Evolutionary conservation across 2,329 filamentous ascomycete species (phyloP).

Genomic region (Paraphaeosphaeria minitans): DNA sequence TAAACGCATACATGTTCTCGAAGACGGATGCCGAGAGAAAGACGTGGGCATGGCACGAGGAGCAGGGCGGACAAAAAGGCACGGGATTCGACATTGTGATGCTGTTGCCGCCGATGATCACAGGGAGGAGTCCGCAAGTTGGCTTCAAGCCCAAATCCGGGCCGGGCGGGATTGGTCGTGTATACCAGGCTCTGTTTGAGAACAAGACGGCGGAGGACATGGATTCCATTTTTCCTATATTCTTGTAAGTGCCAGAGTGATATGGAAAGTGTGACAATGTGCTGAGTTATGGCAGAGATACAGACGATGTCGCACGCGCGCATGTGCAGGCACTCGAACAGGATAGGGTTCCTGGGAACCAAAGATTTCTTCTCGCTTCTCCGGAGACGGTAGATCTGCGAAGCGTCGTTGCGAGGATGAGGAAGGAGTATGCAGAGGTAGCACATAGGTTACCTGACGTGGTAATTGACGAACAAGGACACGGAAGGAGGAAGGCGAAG

Average conservation of each 20-base stretch:
- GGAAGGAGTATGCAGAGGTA: conserved; percentile 17
- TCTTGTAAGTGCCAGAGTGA: conserved; percentile 14
- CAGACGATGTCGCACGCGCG: conserved; percentile 20
- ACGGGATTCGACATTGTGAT: conserved; percentile 20
- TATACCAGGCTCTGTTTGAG: conserved; percentile 11
- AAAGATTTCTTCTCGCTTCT: conserved; percentile 18
- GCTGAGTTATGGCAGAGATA: conserved; percentile 16
- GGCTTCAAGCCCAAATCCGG: conserved; percentile 10
- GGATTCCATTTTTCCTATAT: conserved; percentile 16
- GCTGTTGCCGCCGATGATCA: conserved; percentile 18
- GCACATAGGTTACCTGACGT: conserved; percentile 15
- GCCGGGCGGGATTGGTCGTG: conserved; percentile 13
- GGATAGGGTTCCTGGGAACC: conserved; percentile 18
- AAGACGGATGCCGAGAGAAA: conserved; percentile 22
- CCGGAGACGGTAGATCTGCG: conserved; percentile 10
- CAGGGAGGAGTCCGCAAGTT: conserved; percentile 19
- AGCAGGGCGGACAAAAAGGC: conserved; percentile 6
- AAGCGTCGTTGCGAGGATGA: conserved; percentile 13
- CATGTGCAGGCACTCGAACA: conserved; percentile 19
- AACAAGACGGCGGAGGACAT: conserved; percentile 4
- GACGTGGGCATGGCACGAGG: conserved; percentile 21
- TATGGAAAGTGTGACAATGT: neutral
- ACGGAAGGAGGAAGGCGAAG: neutral
- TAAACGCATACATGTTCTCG: conserved; percentile 19
- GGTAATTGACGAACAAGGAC: conserved; percentile 3